phyloP scores from a whole-genome alignment of 2,329 filamentous ascomycete genomes.

The Pestalotiopsis sp. region DNA sequence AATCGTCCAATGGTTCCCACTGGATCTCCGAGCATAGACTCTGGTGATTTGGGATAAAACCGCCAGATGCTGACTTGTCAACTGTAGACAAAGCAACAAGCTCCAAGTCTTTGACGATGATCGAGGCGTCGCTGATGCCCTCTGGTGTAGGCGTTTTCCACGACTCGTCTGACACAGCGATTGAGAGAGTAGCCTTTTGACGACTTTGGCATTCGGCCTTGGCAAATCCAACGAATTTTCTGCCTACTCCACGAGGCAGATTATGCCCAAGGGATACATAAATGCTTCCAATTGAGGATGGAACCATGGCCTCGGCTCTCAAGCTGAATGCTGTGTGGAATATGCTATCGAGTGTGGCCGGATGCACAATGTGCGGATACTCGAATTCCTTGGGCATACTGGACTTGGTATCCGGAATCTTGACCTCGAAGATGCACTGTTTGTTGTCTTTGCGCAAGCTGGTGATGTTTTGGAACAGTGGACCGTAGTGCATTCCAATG shows the following conservation, averaged over 20 bases:
- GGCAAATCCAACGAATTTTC: slow-evolving; percentile 44
- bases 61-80: slow-evolving; percentile 23
- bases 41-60: slow-evolving; percentile 51
- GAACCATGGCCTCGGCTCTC: slow-evolving; percentile 50
- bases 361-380: slow-evolving; percentile 59
- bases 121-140: slow-evolving; percentile 28
- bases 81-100: slow-evolving; percentile 40
- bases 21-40: slow-evolving; percentile 51
- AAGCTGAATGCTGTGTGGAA: slow-evolving; percentile 56
- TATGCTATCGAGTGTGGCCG: slow-evolving; percentile 58
- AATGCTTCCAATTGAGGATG: slow-evolving; percentile 46
- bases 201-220: slow-evolving; percentile 37
- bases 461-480: slow-evolving; percentile 51
- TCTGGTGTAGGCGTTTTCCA: slow-evolving; percentile 19
- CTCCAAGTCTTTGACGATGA: slow-evolving; percentile 48
- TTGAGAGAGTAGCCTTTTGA: slow-evolving; percentile 43
- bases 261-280: slow-evolving; percentile 43
- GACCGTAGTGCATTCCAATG: slow-evolving; percentile 55
- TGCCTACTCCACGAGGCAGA: slow-evolving; percentile 33
- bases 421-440: slow-evolving; percentile 40
- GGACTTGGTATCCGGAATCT: slow-evolving; percentile 51
- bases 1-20: slow-evolving; percentile 40
- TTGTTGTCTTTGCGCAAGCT: slow-evolving; percentile 35
- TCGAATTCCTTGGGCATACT: slow-evolving; percentile 58
- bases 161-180: slow-evolving; percentile 43